Base-by-base conservation (phyloP, 306 rosid genomes). In the Gleditsia sinensis region DNA sequence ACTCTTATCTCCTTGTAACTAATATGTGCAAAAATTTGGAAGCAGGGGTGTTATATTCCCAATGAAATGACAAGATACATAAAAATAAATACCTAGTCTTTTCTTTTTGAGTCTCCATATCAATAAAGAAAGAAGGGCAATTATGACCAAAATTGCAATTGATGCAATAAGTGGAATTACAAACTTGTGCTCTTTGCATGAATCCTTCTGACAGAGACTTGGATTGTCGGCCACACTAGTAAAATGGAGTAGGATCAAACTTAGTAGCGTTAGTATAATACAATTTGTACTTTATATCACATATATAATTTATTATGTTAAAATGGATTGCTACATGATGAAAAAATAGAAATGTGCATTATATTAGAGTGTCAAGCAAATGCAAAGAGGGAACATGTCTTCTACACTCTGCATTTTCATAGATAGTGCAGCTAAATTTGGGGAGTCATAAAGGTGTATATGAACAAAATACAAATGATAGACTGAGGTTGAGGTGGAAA, bases 181-280 rank as follows among this genome's bases (percentile, higher is more conserved):
- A 48, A 25, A 7, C 23, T 63, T 73, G 50, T 57, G 59, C 6
- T 45, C 30, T 30, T 61, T 43, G 67, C 80, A 76, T 32, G 80
- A 32, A 55, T 17, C 51, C 11, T 48, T 33, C n/a, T 5, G 11
- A 63, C 81, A 73, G 14, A 80, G 74, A 49, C 39, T 61, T 27
- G 61, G 75, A 23, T 84, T 80, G 46, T 63, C 67, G 3, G 46
- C 69, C 25, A 69, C 27, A 14, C 88, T 80, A 23, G 42, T n/a
- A 69, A 37, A 40, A 23, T 0, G 17, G 20, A 71, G 48, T 2
- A 54, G 19, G 66, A n/a, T 49, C 34, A 68, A 8, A 49, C 0
- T 2, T 33, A 34, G 12, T 1, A n/a, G 40, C 27, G 6, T 27
- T n/a, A 0, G 16, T 16, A 25, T n/a, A n/a, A n/a, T n/a, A 6